Evolutionary conservation across 768 basidiomycete genomes (phyloP), one percentile per base, ranked within the genome.

Genomic region (Mrakia gelida): DNA sequence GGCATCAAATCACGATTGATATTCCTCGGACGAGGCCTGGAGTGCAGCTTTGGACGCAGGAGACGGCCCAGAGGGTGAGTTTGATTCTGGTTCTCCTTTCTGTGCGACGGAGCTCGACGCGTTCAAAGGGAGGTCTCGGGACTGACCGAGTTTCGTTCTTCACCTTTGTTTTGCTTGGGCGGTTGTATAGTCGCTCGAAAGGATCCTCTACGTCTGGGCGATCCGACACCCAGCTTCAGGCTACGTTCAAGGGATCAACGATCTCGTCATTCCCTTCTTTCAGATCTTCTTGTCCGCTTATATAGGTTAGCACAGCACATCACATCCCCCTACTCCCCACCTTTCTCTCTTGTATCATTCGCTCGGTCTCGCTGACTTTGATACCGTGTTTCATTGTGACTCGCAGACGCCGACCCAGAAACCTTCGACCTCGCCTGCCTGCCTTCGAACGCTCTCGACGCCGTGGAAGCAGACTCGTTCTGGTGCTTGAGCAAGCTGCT

Each of bases 1-100:
- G 97, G 97, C 97, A 98, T 85, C 97, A 99, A 85, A 98, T 98
- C 81, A 94, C 94, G 82, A 98, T 98, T 79, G 97, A 99, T 82
- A 96, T 98, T 9, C 97, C 97, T 16, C 88, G 97, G 74, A 99
- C 97, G 56, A 86, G 95, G 71, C 95, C 97, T 26, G 95, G 95
- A 30, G 90, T 96, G 16, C 88, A 87, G 52, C 85, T 99, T 30
- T 99, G 97, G 97, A 92, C 93, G 90, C 90, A 93, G 81, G 90
- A 87, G 38, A 89, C 89, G 28, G 95, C 97, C 5, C 97, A 98
- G 83, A 87, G 95, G 81, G 95, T 94, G 84, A 82, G 90, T 16
- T 83, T 38, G 28, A 28, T 30, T 52, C 49, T 2, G 1, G 15
- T 16, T 21, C 49, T 1, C 38, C 4, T 3, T 38, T 38, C 38